These are phyloP conservation scores for Cenchrus purpureus DNA, from an alignment of 176 grass and related monocot species.

Conservation along the genomic window DNA sequence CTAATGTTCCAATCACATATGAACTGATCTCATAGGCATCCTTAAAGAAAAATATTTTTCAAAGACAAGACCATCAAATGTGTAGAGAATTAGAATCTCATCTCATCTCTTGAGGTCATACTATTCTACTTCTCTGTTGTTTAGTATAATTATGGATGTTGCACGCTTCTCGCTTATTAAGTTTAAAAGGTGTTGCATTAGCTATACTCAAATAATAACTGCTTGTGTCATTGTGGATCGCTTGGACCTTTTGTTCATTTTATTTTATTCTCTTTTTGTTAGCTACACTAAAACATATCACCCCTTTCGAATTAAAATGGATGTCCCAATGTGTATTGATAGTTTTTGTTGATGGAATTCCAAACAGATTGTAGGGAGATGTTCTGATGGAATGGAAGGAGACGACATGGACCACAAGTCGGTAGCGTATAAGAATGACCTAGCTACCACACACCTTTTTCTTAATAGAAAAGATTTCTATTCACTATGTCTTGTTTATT, in stretches of 20 bases:
- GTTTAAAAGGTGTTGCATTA: neutral
- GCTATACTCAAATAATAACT: neutral
- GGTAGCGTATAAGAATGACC: conserved; percentile 66
- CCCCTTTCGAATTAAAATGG: too few relatives aligned
- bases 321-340: too few relatives aligned
- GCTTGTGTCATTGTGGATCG: neutral
- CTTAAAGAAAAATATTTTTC: conserved; percentile 9
- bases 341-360: too few relatives aligned
- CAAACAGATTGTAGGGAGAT: neutral
- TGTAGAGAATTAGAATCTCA: conserved; percentile 4
- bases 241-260: neutral
- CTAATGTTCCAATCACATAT: too few relatives aligned
- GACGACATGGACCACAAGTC: conserved; percentile 70
- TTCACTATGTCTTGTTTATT: conserved; percentile 46
- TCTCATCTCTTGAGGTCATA: neutral
- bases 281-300: too few relatives aligned
- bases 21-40: too few relatives aligned
- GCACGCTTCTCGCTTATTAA: conserved; percentile 1
- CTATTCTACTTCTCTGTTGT: conserved; percentile 20
- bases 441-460: conserved; percentile 38
- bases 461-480: neutral
- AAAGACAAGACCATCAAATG: conserved; percentile 16
- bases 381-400: conserved; percentile 53
- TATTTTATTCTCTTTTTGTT: too few relatives aligned
- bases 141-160: neutral